Base-by-base conservation (phyloP, 2,329 filamentous ascomycete genomes). In the Aureobasidium musti region DNA sequence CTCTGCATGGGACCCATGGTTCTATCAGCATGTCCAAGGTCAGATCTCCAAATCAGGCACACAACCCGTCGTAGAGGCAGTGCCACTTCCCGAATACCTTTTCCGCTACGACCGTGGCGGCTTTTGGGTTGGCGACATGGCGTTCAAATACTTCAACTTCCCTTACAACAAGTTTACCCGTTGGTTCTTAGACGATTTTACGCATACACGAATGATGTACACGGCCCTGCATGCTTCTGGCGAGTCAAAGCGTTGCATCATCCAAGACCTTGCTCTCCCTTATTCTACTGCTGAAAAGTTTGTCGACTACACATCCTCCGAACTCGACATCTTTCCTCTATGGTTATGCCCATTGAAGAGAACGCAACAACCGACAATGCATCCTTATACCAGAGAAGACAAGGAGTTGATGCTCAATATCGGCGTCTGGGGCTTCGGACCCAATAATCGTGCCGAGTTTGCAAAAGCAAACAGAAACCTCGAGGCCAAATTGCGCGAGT, bases 31-130 rank as follows among this genome's bases (percentile, higher is more conserved):
- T 68, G 76, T 74, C 37, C 69, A 75, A 65, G 67, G 72, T 28
- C 74, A 67, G 67, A 70, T 52, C 19, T 69, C 76, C 65, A 53
- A 45, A 23, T 53, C 64, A 23, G 33, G 28, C 14, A 33, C 30
- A 23, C 21, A 53, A 17, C 64, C 39, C n/a, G 41, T 60, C 8
- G 13, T 26, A 3, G 87, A 89, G 67, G 84, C 84, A 66, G 82
- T 90, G 1, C 87, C 87, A 0, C 71, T 90, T 0, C 77, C 78
- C 2, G 88, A 90, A 72, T 91, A 91, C 75, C 83, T 90, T 67
- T 91, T 91, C 76, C 84, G 88, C 19, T 90, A 89, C 77, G 87
- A 91, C 74, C 83, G 88, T 41, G 88, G 87, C 54, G 87, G 84
- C 2, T 90, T 90, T 77, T 91, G 88, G 88, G 84, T 85, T 3